Percentiles rank a stretch among this genome's conserved stretches.
Conservation (phyloP, 257 asterid species). For the Jasminum sambac region DNA sequence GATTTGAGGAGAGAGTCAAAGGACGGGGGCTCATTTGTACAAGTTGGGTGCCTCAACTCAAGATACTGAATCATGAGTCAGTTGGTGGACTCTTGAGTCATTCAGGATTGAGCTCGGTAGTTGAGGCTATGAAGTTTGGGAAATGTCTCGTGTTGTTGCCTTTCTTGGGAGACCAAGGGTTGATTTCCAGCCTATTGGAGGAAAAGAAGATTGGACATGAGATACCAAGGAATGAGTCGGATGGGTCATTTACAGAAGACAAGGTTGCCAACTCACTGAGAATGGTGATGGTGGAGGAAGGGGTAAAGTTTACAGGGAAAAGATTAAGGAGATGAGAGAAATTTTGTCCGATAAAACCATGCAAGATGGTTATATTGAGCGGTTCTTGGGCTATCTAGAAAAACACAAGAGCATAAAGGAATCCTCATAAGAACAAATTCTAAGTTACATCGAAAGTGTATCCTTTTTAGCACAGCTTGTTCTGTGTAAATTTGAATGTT, state of each 20-base stretch:
- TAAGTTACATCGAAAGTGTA: not conserved
- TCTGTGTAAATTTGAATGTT: not conserved
- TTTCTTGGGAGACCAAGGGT: constrained; percentile 36
- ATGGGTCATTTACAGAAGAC: constrained; percentile 35
- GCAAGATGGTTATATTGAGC: constrained; percentile 27
- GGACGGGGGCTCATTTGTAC: constrained; percentile 30
- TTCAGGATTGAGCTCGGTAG: constrained; percentile 37
- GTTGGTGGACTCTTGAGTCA: constrained; percentile 37
- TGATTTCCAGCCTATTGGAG: constrained; percentile 35
- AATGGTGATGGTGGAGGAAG: constrained; percentile 30
- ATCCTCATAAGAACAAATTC: not conserved
- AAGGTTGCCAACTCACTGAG: constrained; percentile 31
- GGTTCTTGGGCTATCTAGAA: constrained; percentile 15
- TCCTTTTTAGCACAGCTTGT: not conserved
- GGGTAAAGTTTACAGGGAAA: constrained; percentile 21
- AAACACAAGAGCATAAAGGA: not conserved
- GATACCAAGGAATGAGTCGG: constrained; percentile 30
- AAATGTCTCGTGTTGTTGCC: constrained; percentile 38
- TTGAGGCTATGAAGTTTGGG: constrained; percentile 37
- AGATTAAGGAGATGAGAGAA: constrained; percentile 20
- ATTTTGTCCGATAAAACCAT: constrained; percentile 26
- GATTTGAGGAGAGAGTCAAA: constrained; percentile 28
- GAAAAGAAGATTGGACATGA: constrained; percentile 34
- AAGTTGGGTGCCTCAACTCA: constrained; percentile 42
- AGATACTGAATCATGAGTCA: constrained; percentile 27